Evolutionary conservation across 169 alveolate species (phyloP).

Genomic region (Eimeria maxima): DNA sequence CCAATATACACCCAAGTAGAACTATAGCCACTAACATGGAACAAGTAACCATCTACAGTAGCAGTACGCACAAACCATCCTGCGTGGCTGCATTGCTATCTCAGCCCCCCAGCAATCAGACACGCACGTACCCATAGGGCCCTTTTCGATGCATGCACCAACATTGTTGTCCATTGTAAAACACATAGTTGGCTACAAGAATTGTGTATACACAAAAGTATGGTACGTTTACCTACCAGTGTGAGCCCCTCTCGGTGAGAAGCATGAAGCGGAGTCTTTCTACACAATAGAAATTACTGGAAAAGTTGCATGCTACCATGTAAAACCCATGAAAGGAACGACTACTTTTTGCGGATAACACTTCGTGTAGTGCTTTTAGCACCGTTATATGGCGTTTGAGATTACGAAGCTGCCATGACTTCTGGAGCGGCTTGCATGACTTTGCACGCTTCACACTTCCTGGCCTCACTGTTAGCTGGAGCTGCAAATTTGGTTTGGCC

Average conservation of each 20-base stretch:
- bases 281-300: background rate
- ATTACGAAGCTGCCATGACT: background rate
- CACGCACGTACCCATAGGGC: no score
- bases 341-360: background rate
- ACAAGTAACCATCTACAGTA: no score
- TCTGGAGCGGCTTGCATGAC: background rate
- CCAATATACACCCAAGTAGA: background rate
- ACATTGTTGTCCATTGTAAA: background rate
- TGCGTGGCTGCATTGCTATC: no score
- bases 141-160: background rate
- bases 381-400: background rate
- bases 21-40: background rate
- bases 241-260: background rate
- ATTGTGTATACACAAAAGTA: background rate
- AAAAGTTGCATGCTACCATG: background rate
- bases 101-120: no score
- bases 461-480: background rate
- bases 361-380: background rate
- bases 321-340: background rate
- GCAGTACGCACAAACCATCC: no score
- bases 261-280: background rate
- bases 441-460: background rate
- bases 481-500: background rate
- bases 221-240: background rate
- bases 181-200: background rate